These are phyloP conservation scores for Zoysia pacifica DNA, from an alignment of 176 grass and related monocot species.

Conservation along the genomic window DNA sequence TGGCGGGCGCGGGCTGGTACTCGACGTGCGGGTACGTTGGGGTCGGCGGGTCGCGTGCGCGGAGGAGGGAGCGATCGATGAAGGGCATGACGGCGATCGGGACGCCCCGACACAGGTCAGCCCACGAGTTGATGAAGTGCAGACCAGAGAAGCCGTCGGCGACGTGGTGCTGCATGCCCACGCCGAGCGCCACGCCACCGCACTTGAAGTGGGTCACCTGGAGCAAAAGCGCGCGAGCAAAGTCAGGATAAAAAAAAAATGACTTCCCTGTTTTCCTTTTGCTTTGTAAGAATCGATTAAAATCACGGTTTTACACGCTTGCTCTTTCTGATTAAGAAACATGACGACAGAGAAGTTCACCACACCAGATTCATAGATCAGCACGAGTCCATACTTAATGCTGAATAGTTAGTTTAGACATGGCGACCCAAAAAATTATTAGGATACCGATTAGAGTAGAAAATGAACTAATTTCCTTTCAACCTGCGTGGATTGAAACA, in stretches of 20 bases:
- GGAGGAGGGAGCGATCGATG: conserved; percentile 80
- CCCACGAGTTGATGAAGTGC: conserved; percentile 95
- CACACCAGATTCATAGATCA: too few relatives aligned
- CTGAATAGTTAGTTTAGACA: too few relatives aligned
- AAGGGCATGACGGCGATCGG: conserved; percentile 61
- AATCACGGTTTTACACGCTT: not conserved
- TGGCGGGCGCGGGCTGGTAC: conserved; percentile 79
- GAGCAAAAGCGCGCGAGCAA: conserved; percentile 16
- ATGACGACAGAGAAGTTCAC: too few relatives aligned
- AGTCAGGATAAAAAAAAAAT: not conserved
- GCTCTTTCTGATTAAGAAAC: too few relatives aligned
- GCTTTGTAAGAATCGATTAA: not conserved
- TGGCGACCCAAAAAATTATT: too few relatives aligned
- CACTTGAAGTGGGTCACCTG: conserved; percentile 96
- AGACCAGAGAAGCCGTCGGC: conserved; percentile 87
- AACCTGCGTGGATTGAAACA: too few relatives aligned
- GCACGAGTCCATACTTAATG: too few relatives aligned
- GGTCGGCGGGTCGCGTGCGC: conserved; percentile 60
- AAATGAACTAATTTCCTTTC: too few relatives aligned
- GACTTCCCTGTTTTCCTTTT: not conserved
- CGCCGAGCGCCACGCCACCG: conserved; percentile 75
- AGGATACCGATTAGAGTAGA: too few relatives aligned
- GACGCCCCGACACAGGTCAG: conserved; percentile 72
- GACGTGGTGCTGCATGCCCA: conserved; percentile 94
- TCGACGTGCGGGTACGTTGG: conserved; percentile 72